Percentiles rank a stretch among this genome's conserved stretches.
Conservation (phyloP, 1,284 basidiomycete genomes). For the Phaffia rhodozyma region DNA sequence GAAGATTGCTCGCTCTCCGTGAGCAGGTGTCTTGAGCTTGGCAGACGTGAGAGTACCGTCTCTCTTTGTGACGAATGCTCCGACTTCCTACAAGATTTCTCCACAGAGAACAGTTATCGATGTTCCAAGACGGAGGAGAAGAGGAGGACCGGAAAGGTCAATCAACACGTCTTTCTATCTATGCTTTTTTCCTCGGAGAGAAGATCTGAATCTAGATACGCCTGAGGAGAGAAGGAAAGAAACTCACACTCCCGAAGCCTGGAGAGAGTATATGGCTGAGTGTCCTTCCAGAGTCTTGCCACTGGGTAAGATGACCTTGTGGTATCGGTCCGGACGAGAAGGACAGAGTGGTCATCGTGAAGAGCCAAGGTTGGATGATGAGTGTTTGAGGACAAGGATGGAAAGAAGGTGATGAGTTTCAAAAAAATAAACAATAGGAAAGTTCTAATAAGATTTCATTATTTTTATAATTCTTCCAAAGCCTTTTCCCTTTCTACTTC, state of each 20-base stretch:
- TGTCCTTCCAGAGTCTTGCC: conserved; percentile 18
- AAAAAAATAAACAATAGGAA: too few relatives aligned
- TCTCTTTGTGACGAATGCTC: conserved; percentile 14
- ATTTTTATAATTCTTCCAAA: too few relatives aligned
- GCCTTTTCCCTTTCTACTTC: too few relatives aligned
- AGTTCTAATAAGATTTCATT: too few relatives aligned
- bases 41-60: background rate
- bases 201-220: background rate
- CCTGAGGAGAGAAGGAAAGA: too few relatives aligned
- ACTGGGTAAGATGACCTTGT: conserved; percentile 3
- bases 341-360: conserved; percentile 7
- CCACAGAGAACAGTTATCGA: background rate
- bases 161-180: background rate
- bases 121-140: background rate
- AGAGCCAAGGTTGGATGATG: too few relatives aligned
- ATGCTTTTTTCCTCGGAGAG: background rate
- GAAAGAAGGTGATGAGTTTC: too few relatives aligned
- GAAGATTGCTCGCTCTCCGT: conserved; percentile 21
- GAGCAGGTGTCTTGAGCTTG: conserved; percentile 9
- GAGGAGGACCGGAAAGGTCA: background rate
- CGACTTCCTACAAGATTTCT: conserved; percentile 7
- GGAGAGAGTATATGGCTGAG: conserved; percentile 16
- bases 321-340: conserved; percentile 19
- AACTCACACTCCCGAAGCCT: background rate
- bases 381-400: too few relatives aligned